Evolutionary conservation across 305 asterid genomes (phyloP).

Genomic region (Withania somnifera): DNA sequence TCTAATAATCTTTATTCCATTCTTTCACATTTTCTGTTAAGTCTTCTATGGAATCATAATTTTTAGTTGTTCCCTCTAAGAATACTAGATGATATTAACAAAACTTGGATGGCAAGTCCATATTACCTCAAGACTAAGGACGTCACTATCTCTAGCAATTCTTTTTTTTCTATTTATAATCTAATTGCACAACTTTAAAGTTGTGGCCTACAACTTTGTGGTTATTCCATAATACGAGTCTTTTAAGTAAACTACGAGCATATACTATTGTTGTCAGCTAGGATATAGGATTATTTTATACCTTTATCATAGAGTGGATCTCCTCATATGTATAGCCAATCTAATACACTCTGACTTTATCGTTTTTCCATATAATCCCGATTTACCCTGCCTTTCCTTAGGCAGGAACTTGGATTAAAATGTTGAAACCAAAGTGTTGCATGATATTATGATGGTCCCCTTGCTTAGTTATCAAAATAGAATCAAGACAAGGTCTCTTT

Average conservation of each 20-base stretch:
- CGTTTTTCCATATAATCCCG: not conserved
- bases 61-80: not conserved
- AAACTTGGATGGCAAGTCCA: not conserved
- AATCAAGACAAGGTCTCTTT: not conserved
- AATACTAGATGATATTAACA: not conserved
- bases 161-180: no score
- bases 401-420: not conserved
- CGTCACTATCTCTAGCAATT: no score
- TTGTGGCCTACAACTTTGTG: no score
- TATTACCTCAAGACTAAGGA: no score
- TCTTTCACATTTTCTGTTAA: not conserved
- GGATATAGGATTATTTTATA: no score
- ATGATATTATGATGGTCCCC: not conserved
- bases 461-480: not conserved
- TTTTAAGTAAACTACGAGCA: not conserved
- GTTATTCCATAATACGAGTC: no score
- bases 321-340: not conserved
- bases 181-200: not conserved
- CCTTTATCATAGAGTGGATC: not conserved
- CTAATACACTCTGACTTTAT: not conserved
- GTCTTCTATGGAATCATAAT: not conserved
- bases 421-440: not conserved
- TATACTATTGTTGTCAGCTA: not conserved
- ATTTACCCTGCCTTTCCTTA: not conserved
- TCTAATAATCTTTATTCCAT: not conserved